Evolutionary conservation across 2,329 filamentous ascomycete species (phyloP).

Genomic region (Aspergillus fumigatiaffinis): DNA sequence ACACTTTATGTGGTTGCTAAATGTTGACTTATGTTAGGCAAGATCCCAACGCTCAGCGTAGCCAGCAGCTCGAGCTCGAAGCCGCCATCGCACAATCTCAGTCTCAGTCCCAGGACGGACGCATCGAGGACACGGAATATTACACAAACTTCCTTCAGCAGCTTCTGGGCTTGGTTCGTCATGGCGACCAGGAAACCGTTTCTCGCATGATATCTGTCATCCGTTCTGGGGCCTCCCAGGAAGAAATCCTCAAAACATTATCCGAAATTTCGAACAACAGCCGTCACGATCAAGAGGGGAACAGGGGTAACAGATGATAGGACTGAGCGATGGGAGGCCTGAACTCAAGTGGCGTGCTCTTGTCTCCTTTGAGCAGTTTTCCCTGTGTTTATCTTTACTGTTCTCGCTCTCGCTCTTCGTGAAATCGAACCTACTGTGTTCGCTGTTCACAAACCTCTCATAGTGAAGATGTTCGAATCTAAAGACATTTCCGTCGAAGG

Average conservation of each 20-base stretch:
- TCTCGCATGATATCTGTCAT: constrained; percentile 22
- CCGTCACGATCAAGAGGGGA: not conserved
- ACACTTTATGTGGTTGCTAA: constrained; percentile 3
- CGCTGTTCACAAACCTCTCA: not conserved
- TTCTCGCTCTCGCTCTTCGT: not conserved
- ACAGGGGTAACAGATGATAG: not conserved
- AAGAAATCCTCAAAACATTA: constrained; percentile 21
- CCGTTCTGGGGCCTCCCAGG: constrained; percentile 26
- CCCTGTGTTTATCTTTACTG: not conserved
- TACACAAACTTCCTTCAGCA: constrained; percentile 24
- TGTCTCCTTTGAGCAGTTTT: not conserved
- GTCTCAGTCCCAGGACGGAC: constrained; percentile 1
- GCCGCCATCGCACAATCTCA: not conserved
- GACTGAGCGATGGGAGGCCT: not conserved
- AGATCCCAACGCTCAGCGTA: constrained; percentile 5
- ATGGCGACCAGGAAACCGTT: constrained; percentile 20
- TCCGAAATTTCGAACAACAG: constrained; percentile 7
- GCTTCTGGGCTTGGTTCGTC: constrained; percentile 21
- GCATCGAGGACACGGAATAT: constrained; percentile 15
- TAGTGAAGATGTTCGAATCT: not conserved
- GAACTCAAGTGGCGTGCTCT: not conserved
- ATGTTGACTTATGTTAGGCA: not conserved
- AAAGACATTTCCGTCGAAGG: not conserved
- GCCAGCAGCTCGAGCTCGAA: constrained; percentile 2
- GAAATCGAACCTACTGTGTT: not conserved